A percentile compares a stretch with the other conserved stretches of the same genome.
Evolutionary conservation across 176 grass and related monocot species (phyloP).

Genomic region (Rhipidocladum racemiflorum): DNA sequence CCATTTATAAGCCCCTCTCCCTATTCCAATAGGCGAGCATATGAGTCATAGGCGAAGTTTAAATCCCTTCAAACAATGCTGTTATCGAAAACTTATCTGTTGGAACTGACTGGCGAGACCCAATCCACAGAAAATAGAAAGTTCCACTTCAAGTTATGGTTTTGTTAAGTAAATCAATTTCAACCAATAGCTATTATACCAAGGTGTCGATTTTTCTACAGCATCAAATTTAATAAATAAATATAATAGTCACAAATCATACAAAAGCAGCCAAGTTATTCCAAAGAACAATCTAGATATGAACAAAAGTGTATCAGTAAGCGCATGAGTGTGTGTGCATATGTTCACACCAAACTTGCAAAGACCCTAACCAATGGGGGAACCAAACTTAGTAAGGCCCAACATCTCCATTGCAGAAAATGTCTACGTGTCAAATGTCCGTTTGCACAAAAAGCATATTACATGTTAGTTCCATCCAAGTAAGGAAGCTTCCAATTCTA

Average conservation of each 20-base stretch:
- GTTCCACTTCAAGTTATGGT: too few relatives aligned
- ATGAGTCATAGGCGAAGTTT: too few relatives aligned
- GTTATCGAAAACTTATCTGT: too few relatives aligned
- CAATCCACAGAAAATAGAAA: too few relatives aligned
- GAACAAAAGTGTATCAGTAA: background rate
- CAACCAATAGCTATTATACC: too few relatives aligned
- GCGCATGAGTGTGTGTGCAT: background rate
- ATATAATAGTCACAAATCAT: background rate
- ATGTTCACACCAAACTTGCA: background rate
- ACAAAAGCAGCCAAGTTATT: background rate
- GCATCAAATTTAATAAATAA: background rate
- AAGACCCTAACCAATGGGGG: background rate
- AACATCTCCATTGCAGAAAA: background rate
- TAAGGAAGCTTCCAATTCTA: conserved; percentile 2
- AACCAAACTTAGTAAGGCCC: too few relatives aligned
- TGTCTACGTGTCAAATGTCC: background rate
- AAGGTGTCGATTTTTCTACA: too few relatives aligned
- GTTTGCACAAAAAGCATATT: background rate
- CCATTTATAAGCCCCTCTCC: too few relatives aligned
- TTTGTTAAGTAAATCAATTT: too few relatives aligned
- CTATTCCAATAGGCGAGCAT: too few relatives aligned
- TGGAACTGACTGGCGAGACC: too few relatives aligned
- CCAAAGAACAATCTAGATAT: background rate
- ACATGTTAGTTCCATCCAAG: background rate
- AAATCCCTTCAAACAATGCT: too few relatives aligned